phyloP scores from a whole-genome alignment of 441 rosid species.

The Jatropha multifida region DNA sequence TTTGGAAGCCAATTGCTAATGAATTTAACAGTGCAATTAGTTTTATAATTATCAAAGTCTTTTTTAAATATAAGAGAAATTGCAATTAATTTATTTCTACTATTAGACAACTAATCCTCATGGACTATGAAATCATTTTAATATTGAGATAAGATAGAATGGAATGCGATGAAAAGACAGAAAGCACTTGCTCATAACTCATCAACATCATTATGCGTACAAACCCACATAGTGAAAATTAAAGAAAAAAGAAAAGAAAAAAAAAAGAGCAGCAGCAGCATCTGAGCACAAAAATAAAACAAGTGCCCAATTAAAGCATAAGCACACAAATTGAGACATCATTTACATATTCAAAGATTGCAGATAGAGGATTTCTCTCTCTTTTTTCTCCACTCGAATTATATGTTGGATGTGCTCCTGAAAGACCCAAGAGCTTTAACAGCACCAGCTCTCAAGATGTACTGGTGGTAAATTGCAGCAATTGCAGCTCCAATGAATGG shows the following conservation, averaged over 20 bases:
- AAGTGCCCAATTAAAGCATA: slow-evolving; percentile 7
- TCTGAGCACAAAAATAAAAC: slow-evolving; percentile 16
- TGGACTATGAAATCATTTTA: background rate
- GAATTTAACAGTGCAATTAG: no score
- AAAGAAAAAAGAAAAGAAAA: background rate
- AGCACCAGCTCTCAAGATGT: slow-evolving; percentile 49
- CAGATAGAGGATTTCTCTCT: background rate
- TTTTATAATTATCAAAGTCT: no score
- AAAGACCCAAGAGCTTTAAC: slow-evolving; percentile 56
- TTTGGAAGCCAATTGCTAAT: no score
- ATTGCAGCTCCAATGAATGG: slow-evolving; percentile 64
- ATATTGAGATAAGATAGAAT: background rate
- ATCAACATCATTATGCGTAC: background rate
- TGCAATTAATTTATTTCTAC: no score
- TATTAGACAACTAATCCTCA: no score
- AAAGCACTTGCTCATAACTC: background rate
- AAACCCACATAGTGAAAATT: background rate
- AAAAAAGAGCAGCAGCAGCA: background rate
- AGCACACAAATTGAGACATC: background rate
- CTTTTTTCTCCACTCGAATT: background rate
- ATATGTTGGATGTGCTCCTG: slow-evolving; percentile 47
- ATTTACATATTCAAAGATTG: slow-evolving; percentile 5
- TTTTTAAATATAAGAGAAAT: no score
- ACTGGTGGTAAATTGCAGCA: slow-evolving; percentile 60
- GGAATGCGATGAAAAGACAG: background rate